phyloP scores from a whole-genome alignment of 768 basidiomycete species.

The Chlorophyllum brunneum region DNA sequence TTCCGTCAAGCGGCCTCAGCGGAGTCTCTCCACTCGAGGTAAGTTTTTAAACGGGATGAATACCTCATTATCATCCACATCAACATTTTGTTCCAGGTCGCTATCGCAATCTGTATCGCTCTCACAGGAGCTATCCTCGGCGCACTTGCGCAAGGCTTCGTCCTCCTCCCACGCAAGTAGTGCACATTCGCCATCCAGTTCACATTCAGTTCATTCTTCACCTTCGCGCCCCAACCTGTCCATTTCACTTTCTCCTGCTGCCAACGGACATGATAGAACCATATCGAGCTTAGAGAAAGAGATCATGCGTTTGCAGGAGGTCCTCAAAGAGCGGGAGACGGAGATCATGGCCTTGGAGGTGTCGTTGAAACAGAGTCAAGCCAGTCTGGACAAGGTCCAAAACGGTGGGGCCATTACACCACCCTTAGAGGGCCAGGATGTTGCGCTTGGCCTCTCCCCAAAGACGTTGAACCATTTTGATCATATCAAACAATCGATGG shows the following conservation, averaged over 20 bases:
- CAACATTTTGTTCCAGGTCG: slow-evolving; percentile 51
- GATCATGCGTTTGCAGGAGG: slow-evolving; percentile 92
- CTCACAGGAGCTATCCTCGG: slow-evolving; percentile 94
- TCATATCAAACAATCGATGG: slow-evolving; percentile 66
- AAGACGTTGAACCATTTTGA: slow-evolving; percentile 73
- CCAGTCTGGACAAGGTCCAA: slow-evolving; percentile 16
- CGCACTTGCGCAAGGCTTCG: slow-evolving; percentile 79
- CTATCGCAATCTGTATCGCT: slow-evolving; percentile 92
- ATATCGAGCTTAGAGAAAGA: slow-evolving; percentile 87
- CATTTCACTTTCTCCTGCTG: slow-evolving; percentile 41
- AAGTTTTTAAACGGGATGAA: slow-evolving; percentile 16
- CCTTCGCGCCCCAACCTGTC: slow-evolving; percentile 49
- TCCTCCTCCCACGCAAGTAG: slow-evolving; percentile 74
- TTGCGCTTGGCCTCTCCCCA: slow-evolving; percentile 70
- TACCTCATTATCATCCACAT: slow-evolving; percentile 13
- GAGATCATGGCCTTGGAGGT: slow-evolving; percentile 79
- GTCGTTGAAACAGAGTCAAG: slow-evolving; percentile 37
- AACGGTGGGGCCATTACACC: slow-evolving; percentile 1
- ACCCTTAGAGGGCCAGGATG: slow-evolving; percentile 23
- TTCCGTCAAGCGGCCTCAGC: slow-evolving; percentile 85
- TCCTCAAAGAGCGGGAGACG: slow-evolving; percentile 85
- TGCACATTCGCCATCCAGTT: slow-evolving; percentile 55
- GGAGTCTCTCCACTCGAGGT: slow-evolving; percentile 89
- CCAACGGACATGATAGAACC: slow-evolving; percentile 61
- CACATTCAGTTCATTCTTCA: slow-evolving; percentile 49